These are phyloP conservation scores for Halenospora varia DNA, from an alignment of 495 filamentous ascomycete species.

Conservation along the genomic window DNA sequence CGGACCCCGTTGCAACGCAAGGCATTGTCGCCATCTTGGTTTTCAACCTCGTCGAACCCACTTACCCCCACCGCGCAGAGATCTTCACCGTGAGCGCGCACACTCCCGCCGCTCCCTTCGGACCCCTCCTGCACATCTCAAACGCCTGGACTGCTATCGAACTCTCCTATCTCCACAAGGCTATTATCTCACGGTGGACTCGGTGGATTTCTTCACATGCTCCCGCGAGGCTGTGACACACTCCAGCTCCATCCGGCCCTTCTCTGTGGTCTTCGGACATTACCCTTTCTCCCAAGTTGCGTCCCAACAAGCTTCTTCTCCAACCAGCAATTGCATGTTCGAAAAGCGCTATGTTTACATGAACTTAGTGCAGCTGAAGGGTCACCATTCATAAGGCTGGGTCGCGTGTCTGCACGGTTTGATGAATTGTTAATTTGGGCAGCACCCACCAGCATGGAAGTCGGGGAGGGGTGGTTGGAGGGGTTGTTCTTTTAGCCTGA, in stretches of 20 bases:
- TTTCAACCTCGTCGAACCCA: neutral
- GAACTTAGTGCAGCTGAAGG: neutral
- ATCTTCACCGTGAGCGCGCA: too few relatives aligned
- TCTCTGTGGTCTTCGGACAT: neutral
- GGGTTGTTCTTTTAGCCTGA: neutral
- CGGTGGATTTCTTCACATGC: neutral
- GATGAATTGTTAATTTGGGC: slow-evolving; percentile 1
- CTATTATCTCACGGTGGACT: neutral
- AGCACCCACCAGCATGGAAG: neutral
- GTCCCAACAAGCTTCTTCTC: neutral
- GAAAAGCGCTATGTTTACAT: neutral
- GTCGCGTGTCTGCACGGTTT: neutral
- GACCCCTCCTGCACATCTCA: neutral
- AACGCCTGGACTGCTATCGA: neutral
- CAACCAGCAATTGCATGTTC: neutral
- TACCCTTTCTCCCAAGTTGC: neutral
- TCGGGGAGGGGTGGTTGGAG: neutral
- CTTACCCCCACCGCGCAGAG: neutral
- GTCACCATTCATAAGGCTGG: neutral
- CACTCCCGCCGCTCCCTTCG: neutral
- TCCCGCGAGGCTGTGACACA: slow-evolving; percentile 4
- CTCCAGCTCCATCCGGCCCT: neutral
- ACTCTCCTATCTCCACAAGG: neutral
- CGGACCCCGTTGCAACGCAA: too few relatives aligned
- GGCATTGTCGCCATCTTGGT: neutral